phyloP scores from a whole-genome alignment of 441 rosid genomes.

The Aquilaria agallochum region DNA sequence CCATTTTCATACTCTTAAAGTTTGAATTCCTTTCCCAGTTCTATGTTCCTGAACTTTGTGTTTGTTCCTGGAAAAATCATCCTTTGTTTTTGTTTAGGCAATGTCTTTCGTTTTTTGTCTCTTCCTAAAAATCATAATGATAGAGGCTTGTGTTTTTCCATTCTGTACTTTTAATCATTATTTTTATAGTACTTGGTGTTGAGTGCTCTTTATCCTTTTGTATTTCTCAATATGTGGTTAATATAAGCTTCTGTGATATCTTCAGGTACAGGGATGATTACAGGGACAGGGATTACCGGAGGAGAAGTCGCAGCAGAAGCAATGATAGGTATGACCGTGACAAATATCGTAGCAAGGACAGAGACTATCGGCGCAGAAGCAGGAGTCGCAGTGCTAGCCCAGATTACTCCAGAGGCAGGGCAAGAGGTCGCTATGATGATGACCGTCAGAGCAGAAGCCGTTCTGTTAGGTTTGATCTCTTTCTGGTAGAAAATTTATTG shows the following conservation, averaged over 20 bases:
- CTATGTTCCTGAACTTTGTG: not conserved
- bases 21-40: not conserved
- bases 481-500: not conserved
- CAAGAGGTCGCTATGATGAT: conserved; percentile 48
- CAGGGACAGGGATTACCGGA: conserved; percentile 38
- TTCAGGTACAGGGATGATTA: conserved; percentile 46
- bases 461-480: conserved; percentile 35
- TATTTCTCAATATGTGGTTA: not conserved
- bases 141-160: not conserved
- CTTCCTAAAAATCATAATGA: not conserved
- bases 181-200: not conserved
- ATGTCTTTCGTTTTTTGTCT: not conserved
- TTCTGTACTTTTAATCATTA: not conserved
- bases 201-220: not conserved
- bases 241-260: not conserved
- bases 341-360: conserved; percentile 45
- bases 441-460: conserved; percentile 38
- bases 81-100: not conserved
- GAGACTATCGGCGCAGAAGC: conserved; percentile 38
- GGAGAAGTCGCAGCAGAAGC: conserved; percentile 63
- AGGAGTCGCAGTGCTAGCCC: conserved; percentile 60
- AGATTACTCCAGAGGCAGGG: conserved; percentile 34
- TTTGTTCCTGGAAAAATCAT: not conserved
- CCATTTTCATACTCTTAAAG: not conserved
- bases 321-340: conserved; percentile 45